These are phyloP conservation scores for Ganoderma boninense DNA, from an alignment of 1,284 basidiomycete species.

Conservation along the genomic window DNA sequence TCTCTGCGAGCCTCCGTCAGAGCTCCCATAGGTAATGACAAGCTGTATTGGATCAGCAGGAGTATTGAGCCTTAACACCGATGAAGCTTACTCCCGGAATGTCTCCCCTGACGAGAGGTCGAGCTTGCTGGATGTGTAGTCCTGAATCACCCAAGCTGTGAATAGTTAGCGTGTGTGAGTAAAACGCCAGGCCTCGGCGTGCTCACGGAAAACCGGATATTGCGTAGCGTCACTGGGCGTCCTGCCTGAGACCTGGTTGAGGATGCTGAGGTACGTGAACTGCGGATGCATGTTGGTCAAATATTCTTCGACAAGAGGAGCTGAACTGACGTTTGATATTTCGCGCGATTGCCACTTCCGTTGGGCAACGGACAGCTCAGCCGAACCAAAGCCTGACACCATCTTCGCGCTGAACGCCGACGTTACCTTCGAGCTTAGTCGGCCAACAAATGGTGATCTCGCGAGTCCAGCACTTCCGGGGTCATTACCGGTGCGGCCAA, in stretches of 20 bases:
- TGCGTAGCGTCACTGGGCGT: conserved; percentile 95
- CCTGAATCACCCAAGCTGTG: conserved; percentile 86
- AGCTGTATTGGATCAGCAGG: conserved; percentile 45
- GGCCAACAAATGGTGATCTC: conserved; percentile 64
- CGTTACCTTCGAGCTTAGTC: conserved; percentile 49
- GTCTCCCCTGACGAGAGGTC: conserved; percentile 73
- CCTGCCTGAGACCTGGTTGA: conserved; percentile 91
- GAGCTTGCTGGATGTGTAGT: conserved; percentile 81
- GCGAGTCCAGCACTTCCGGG: conserved; percentile 49
- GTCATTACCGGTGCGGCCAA: conserved; percentile 49
- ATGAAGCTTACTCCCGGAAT: conserved; percentile 78
- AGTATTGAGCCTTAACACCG: not conserved
- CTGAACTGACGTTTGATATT: conserved; percentile 82
- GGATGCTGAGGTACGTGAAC: conserved; percentile 88
- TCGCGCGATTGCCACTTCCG: conserved; percentile 87
- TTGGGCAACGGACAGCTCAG: conserved; percentile 75
- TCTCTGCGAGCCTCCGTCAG: conserved; percentile 78
- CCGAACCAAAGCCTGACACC: conserved; percentile 51
- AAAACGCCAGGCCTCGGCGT: not conserved
- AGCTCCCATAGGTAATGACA: conserved; percentile 93
- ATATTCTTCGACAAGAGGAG: not conserved
- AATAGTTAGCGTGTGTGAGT: conserved; percentile 1
- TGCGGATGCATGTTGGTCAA: conserved; percentile 39
- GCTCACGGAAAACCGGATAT: conserved; percentile 92
- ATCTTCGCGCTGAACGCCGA: conserved; percentile 50